Evolutionary conservation across 2,329 filamentous ascomycete species (phyloP), one percentile per base, ranked within the genome.

Genomic region (Microdochium paspali): DNA sequence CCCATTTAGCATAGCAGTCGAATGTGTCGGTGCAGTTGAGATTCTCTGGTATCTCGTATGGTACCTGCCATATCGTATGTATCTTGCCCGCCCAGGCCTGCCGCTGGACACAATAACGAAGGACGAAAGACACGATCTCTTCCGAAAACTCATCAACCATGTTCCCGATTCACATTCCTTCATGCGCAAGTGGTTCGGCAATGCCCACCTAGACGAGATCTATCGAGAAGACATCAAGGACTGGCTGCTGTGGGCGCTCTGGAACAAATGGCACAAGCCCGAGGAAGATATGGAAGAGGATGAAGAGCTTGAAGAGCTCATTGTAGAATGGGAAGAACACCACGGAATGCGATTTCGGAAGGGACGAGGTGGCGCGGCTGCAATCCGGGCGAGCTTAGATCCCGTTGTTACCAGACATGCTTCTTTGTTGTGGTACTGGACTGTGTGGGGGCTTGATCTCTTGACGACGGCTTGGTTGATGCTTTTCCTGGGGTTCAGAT

Each of bases 1-100:
- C 45, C 58, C 58, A 0, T 40, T 57, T 10, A 59, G 56, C 13
- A 53, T 60, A 25, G 28, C 50, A 3, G 46, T 60, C 39, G 56
- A 56, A 28, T 48, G 44, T 1, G 32, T 54, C 25, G 58, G 55
- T 1, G 35, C 46, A 10, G n/a, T 53, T 42, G 55, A 57, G 46
- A 44, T 54, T 12, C 35, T 54, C 3, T 57, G 51, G 50, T 56
- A 52, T 23, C 30, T 56, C 3, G 5, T 47, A 7, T 54, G 46
- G 49, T 57, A 51, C 46, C 45, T 57, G 10, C 53, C 54, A 4
- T 55, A 49, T 44, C 46, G 46, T 40, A 18, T 40, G 25, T 47
- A 42, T 12, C 49, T 55, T 6, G 54, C 54, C 35, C 39, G n/a
- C 18, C 51, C 44, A n/a, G 46, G 50, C 10, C 24, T 23, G 10